Base-by-base conservation (phyloP, 495 filamentous ascomycete species). In the Annulohypoxylon maeteangense region DNA sequence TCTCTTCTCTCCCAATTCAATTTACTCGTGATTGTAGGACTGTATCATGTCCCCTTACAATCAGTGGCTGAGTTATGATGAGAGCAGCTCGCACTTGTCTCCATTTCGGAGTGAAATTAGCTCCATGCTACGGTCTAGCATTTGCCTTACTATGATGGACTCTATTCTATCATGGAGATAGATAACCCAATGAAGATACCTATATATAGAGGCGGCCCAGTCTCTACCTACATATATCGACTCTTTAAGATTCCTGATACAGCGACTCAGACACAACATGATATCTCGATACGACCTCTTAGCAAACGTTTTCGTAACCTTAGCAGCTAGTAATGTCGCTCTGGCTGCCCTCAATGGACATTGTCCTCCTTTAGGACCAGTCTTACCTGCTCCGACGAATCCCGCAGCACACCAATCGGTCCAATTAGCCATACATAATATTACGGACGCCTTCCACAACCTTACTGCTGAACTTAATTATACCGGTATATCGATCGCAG, bases 361-460 rank as follows among this genome's bases (percentile, higher is more conserved):
- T 60, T 80, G 76, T 42, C 78, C 78, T 8, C 78, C 78, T 59
- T 58, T 80, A 34, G 77, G 78, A 1, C 67, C 76, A 7, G 78
- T 80, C 31, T 55, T 80, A 23, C 77, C 72, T 2, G 69, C 73
- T n/a, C 76, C 78, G n/a, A 69, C 48, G 20, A 61, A 45, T 25
- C 75, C 75, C 4, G 55, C 74, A 3, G 8, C 29, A 8, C 68
- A 76, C 16, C 50, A 64, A 10, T 51, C 69, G 1, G 75, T 80
- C 27, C 45, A 53, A 32, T 25, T 40, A 0, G 74, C 75, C 4
- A 27, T 71, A 44, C 3, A 38, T 34, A 55, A 34, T 34, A 27
- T 75, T 10, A 57, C 65, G 7, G 36, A 47, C 18, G 22, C 16
- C 7, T 59, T 79, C 44, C 45, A 74, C 3, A 66, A 71, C n/a